Percentiles rank a stretch among this genome's conserved stretches.
These are phyloP conservation scores for Tricholoma flavovirens DNA, from an alignment of 768 basidiomycete species.

Conservation along the genomic window DNA sequence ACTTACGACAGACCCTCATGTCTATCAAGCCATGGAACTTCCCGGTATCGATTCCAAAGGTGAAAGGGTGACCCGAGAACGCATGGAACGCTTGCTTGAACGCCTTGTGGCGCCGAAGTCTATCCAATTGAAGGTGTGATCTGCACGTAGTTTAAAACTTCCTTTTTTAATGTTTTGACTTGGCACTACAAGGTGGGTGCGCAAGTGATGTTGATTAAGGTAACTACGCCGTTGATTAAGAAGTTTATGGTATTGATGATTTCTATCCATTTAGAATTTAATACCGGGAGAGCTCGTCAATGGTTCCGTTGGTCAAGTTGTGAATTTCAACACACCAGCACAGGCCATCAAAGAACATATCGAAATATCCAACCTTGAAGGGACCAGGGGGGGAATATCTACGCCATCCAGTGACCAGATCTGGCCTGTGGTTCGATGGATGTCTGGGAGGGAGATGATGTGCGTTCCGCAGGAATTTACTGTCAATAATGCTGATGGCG, in stretches of 20 bases:
- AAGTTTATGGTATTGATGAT: background rate
- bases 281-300: conserved; percentile 66
- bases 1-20: conserved; percentile 32
- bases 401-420: conserved; percentile 7
- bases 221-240: conserved; percentile 13
- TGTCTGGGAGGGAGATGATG: conserved; percentile 38
- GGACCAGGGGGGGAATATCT: conserved; percentile 8
- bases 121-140: conserved; percentile 43
- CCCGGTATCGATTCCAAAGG: conserved; percentile 42
- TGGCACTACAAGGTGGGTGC: conserved; percentile 51
- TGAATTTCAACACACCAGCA: conserved; percentile 36
- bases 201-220: conserved; percentile 84
- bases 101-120: conserved; percentile 52
- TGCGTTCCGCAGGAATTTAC: conserved; percentile 58
- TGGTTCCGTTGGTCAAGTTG: conserved; percentile 58
- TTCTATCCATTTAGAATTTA: conserved; percentile 46
- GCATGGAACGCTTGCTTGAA: conserved; percentile 44
- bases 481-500: conserved; percentile 53
- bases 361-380: conserved; percentile 33
- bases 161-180: background rate
- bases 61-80: conserved; percentile 24
- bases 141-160: background rate
- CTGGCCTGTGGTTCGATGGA: conserved; percentile 63
- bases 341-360: conserved; percentile 36
- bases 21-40: conserved; percentile 40